These are phyloP conservation scores for Pythium plurisporium DNA, from an alignment of 352 stramenopile genomes.

Conservation along the genomic window DNA sequence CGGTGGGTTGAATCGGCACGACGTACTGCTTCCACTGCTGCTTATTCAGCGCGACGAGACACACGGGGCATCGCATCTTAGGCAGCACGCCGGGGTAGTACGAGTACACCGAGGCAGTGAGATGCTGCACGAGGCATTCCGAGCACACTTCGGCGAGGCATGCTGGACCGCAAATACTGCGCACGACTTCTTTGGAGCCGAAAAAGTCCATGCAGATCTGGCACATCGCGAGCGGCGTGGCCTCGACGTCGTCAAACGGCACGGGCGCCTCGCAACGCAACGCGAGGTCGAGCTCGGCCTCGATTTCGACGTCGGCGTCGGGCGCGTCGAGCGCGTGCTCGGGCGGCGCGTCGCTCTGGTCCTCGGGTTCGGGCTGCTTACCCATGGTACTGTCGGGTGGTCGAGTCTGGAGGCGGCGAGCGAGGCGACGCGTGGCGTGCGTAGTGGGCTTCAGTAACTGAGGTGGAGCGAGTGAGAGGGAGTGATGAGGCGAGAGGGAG, in stretches of 20 bases:
- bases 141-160: slow-evolving; percentile 42
- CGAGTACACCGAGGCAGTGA: slow-evolving; percentile 49
- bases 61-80: slow-evolving; percentile 67
- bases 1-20: slow-evolving; percentile 1
- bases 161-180: slow-evolving; percentile 30
- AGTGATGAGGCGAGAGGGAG: not conserved
- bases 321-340: not conserved
- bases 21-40: slow-evolving; percentile 41
- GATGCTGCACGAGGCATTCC: slow-evolving; percentile 44
- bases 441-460: slow-evolving; percentile 5
- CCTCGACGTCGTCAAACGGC: slow-evolving; percentile 11
- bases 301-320: slow-evolving; percentile 8
- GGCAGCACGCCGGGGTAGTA: slow-evolving; percentile 56
- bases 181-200: slow-evolving; percentile 28
- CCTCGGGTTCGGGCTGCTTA: slow-evolving; percentile 14
- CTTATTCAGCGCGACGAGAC: slow-evolving; percentile 47
- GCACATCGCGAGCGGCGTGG: slow-evolving; percentile 28
- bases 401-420: too few species aligned
- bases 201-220: slow-evolving; percentile 63
- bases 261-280: not conserved
- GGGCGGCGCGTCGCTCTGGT: slow-evolving; percentile 1
- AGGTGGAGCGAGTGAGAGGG: not conserved
- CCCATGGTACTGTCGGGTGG: too few species aligned
- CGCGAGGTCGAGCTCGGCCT: slow-evolving; percentile 11
- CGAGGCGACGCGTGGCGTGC: not conserved